phyloP scores from a whole-genome alignment of 352 stramenopile genomes.

The Pythium coloratum region DNA sequence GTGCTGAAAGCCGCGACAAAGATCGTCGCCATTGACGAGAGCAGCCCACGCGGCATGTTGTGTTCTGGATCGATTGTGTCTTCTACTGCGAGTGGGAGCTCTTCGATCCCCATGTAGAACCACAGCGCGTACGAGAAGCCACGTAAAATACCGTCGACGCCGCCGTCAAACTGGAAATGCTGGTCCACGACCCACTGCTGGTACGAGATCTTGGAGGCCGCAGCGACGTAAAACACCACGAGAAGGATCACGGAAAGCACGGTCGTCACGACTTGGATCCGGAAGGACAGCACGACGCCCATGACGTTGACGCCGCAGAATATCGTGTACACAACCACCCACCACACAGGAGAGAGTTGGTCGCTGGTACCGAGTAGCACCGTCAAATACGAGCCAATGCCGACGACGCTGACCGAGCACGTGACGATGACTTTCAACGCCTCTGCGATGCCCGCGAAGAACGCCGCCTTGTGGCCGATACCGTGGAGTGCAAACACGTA shows the following conservation, averaged over 20 bases:
- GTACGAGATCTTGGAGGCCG: conserved; percentile 53
- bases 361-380: conserved; percentile 44
- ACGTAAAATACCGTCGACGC: conserved; percentile 41
- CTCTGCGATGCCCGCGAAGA: conserved; percentile 67
- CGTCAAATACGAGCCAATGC: conserved; percentile 62
- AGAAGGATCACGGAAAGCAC: conserved; percentile 50
- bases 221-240: conserved; percentile 59
- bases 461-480: conserved; percentile 52
- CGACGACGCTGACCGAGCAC: conserved; percentile 44
- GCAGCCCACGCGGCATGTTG: conserved; percentile 64
- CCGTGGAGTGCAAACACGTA: conserved; percentile 71
- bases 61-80: conserved; percentile 69
- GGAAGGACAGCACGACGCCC: conserved; percentile 60
- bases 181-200: conserved; percentile 51
- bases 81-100: conserved; percentile 67
- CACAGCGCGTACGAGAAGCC: conserved; percentile 64
- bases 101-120: conserved; percentile 79
- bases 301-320: conserved; percentile 65
- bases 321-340: conserved; percentile 47
- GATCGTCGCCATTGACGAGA: conserved; percentile 64
- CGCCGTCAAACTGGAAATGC: conserved; percentile 50
- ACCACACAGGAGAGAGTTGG: conserved; percentile 51
- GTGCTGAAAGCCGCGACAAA: conserved; percentile 51
- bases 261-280: conserved; percentile 54
- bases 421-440: conserved; percentile 61